Percentiles rank a stretch among this genome's conserved stretches.
Evolutionary conservation across 2,329 filamentous ascomycete genomes (phyloP).

Genomic region (Aspergillus ustus): DNA sequence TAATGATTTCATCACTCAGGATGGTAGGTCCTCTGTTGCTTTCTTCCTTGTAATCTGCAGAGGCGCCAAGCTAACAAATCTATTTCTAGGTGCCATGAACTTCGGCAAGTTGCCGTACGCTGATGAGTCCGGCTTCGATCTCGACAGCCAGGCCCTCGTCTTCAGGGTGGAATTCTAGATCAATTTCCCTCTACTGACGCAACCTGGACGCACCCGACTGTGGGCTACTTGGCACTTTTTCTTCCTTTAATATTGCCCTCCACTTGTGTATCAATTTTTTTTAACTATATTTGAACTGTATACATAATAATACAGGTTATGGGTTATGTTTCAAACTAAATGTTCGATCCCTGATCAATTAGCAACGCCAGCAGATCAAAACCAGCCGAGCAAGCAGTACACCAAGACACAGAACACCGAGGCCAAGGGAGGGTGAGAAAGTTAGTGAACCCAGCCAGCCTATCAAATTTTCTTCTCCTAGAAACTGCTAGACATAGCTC

Average conservation of each 20-base stretch:
- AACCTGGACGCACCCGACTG: too few relatives aligned
- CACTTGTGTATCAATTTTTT: conserved; percentile 4
- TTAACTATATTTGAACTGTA: not conserved
- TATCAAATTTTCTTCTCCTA: too few relatives aligned
- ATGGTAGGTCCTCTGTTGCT: conserved; percentile 52
- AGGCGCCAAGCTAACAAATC: not conserved
- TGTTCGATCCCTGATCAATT: not conserved
- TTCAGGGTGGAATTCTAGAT: conserved; percentile 49
- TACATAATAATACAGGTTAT: conserved; percentile 4
- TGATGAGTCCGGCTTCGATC: conserved; percentile 61
- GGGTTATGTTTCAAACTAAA: not conserved
- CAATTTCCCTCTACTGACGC: not conserved
- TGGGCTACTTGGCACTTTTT: not conserved
- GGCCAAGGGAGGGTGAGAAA: not conserved
- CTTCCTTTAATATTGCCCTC: not conserved
- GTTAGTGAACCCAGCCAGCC: too few relatives aligned
- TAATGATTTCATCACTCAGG: conserved; percentile 76
- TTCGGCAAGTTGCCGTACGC: conserved; percentile 60
- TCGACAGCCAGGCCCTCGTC: conserved; percentile 67
- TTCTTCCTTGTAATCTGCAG: not conserved
- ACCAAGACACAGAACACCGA: not conserved
- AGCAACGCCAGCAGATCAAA: not conserved
- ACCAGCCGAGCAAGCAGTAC: not conserved
- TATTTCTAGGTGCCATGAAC: conserved; percentile 57
- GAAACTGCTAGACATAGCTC: not conserved